Evolutionary conservation across 1,139 yeast species (phyloP), one percentile per base, ranked within the genome.

Genomic region (Starmera stellimalicola): DNA sequence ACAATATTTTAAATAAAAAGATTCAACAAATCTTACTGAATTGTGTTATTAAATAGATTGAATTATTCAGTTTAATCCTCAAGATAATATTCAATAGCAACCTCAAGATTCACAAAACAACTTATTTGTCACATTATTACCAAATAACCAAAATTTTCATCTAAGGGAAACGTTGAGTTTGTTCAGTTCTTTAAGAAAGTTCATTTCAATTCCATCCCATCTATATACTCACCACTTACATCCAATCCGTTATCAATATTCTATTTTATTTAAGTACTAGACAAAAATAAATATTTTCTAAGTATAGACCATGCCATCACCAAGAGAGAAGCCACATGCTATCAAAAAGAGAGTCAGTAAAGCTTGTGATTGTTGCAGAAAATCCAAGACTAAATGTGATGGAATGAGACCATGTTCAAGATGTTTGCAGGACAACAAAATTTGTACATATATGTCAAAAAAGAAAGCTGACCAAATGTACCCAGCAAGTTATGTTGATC

Each of bases 301-400:
- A 11, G 12, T 7, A 22, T 11, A 22, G 12, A 22, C 10, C 7
- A n/a, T 16, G 14, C 8, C 20, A 9, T 12, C 22, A 22, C 16
- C 24, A 31, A 19, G 4, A 37, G 34, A 16, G 32, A 7, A 34
- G 34, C 17, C 32, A 34, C 24, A 34, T 16, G 4, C 41, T 41
- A 27, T 40, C 9, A 79, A 78, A 63, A 77, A 75, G 56, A 58
- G 93, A 40, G 91, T 81, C 6, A 83, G 84, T 27, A 80, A 79
- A 51, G 93, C 93, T 6, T 81, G 93, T 48, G 91, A 81, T 52
- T 73, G 81, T 34, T 81, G 93, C 55, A 64, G 88, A 33, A 70
- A 78, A 50, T 78, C 78, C 51, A 79, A 77, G 57, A 76, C 84
- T 10, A 76, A 78, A 48, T 81, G 88, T 55, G 85, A 81, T 44